Evolutionary conservation across 1,284 basidiomycete species (phyloP).

Genomic region (Mycosarcoma mackinlayi): DNA sequence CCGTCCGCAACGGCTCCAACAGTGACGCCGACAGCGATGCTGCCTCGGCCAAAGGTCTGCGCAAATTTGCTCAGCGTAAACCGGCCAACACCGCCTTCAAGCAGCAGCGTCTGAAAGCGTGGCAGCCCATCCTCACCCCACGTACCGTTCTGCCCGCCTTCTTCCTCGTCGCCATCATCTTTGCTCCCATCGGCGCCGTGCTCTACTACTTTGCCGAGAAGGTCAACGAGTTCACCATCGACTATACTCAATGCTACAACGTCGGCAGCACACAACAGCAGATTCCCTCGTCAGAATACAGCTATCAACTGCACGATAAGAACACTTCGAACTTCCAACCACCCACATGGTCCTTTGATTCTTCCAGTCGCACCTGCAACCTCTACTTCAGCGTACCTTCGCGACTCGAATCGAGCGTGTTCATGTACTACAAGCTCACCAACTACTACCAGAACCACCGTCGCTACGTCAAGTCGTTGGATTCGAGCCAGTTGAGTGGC

Average conservation of each 20-base stretch:
- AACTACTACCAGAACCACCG: conserved; percentile 93
- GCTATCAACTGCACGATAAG: conserved; percentile 73
- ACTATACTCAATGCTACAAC: conserved; percentile 84
- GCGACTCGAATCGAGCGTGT: conserved; percentile 79
- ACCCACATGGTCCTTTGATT: conserved; percentile 56
- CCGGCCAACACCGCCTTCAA: conserved; percentile 89
- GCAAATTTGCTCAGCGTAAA: conserved; percentile 62
- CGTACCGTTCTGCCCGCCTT: conserved; percentile 96
- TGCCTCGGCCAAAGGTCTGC: conserved; percentile 43
- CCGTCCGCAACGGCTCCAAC: conserved; percentile 20
- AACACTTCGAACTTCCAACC: conserved; percentile 61
- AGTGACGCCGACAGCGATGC: conserved; percentile 48
- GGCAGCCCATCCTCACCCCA: conserved; percentile 99
- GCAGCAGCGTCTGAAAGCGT: conserved; percentile 98
- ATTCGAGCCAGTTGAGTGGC: conserved; percentile 86
- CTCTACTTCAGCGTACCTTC: conserved; percentile 74
- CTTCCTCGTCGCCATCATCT: conserved; percentile 91
- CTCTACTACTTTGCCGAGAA: conserved; percentile 71
- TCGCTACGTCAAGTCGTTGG: conserved; percentile 92
- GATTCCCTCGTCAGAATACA: conserved; percentile 77
- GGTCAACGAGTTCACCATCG: conserved; percentile 91
- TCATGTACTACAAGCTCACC: conserved; percentile 89
- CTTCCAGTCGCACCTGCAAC: conserved; percentile 45
- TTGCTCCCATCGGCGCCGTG: conserved; percentile 94
- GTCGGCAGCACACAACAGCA: conserved; percentile 69